Base-by-base conservation (phyloP, 1,284 basidiomycete genomes). In the Trichosporon coremiiforme region DNA sequence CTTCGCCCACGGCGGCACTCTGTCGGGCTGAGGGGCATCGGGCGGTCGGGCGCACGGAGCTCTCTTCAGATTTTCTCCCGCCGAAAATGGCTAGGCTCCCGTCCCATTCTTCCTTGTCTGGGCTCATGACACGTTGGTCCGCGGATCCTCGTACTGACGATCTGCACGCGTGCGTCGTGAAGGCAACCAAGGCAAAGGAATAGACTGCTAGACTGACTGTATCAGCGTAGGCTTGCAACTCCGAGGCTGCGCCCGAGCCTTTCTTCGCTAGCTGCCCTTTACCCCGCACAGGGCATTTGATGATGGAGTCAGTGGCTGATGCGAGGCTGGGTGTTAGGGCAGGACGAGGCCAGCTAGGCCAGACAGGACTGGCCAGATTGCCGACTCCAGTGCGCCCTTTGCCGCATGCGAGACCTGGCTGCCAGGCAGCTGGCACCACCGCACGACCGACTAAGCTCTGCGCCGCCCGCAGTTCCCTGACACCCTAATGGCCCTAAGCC, bases 401-500 rank as follows among this genome's bases (percentile, higher is more conserved):
- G 25, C 25, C 25, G 25, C 25, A 25, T 25, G 25, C 25, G 25
- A 25, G 25, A 25, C 25, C 25, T 25, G 25, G 25, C 25, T 25
- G 25, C 25, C 25, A 25, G 25, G 25, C 25, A 25, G 25, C 25
- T 25, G 25, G 25, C 25, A 25, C 25, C 25, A 25, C 25, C 25
- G 25, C 25, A 25, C 25, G 25, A 25, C 25, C 25, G 25, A 25
- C 25, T 25, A 25, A 53, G n/a, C 20, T 53, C 20, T 4, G 8
- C 50, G 50, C 50, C 50, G 50, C 50, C 50, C 50, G 50, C 50
- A 17, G 20, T 22, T 53, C 50, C 50, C 50, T 53, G 50, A 53
- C 50, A 53, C 50, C 50, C 50, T 53, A 53, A 53, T 53, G 50
- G 22, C 50, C 50, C 50, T 53, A 53, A 53, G 9, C 22, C 41